These are phyloP conservation scores for Tagetes erecta DNA, from an alignment of 129 eudicot genomes.

Conservation along the genomic window DNA sequence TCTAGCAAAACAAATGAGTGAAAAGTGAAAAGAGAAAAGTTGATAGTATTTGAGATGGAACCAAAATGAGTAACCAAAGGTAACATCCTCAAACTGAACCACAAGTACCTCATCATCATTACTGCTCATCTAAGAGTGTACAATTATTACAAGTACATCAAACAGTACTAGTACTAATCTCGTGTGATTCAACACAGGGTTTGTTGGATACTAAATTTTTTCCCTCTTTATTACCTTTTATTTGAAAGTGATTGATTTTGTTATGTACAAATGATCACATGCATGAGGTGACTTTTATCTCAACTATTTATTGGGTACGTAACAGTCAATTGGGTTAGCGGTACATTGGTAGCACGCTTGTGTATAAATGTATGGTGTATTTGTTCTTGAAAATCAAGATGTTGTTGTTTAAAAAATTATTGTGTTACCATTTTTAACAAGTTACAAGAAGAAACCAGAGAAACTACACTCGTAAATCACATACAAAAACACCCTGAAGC, in stretches of 20 bases:
- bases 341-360: no score
- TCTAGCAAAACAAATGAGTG: not conserved
- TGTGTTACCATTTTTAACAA: not conserved
- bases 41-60: slow-evolving; percentile 31
- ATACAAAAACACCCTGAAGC: no score
- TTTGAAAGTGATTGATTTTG: slow-evolving; percentile 18
- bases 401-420: no score
- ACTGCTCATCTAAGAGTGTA: slow-evolving; percentile 38
- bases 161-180: slow-evolving; percentile 7
- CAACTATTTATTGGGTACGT: no score
- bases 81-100: slow-evolving; percentile 33
- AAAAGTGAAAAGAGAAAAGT: slow-evolving; percentile 6
- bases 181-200: slow-evolving; percentile 31
- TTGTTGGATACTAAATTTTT: slow-evolving; percentile 21
- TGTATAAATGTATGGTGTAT: no score
- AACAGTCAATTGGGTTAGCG: no score
- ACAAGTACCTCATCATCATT: slow-evolving; percentile 12
- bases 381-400: no score
- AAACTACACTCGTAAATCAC: no score
- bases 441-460: no score
- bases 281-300: not conserved
- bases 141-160: slow-evolving; percentile 34
- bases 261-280: not conserved
- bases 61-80: slow-evolving; percentile 32
- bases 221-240: not conserved